Percentiles rank a stretch among this genome's conserved stretches.
Evolutionary conservation across 83 land plant species (phyloP).

Genomic region (Diphasiastrum complanatum): DNA sequence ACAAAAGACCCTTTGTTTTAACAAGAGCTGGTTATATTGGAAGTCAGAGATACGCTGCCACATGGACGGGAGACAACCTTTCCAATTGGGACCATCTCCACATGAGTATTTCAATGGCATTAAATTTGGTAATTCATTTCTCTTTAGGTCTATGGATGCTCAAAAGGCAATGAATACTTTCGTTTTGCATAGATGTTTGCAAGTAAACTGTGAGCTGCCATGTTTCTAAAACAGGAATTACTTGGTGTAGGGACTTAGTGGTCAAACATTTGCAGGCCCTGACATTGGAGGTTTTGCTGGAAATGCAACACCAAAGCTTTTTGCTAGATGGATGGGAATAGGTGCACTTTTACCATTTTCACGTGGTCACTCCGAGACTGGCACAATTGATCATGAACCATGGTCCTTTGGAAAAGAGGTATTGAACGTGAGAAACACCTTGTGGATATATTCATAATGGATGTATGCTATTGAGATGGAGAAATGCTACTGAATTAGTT

Average conservation of each 20-base stretch:
- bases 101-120: conserved; percentile 82
- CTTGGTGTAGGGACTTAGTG: conserved; percentile 78
- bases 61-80: conserved; percentile 98
- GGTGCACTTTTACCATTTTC: conserved; percentile 90
- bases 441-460: too few species aligned
- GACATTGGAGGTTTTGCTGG: conserved; percentile 99
- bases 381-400: conserved; percentile 83
- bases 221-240: conserved; percentile 7
- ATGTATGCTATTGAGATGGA: too few species aligned
- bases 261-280: conserved; percentile 89
- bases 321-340: conserved; percentile 96
- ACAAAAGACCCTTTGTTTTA: conserved; percentile 82
- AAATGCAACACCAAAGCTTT: conserved; percentile 84
- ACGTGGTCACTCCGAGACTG: conserved; percentile 79
- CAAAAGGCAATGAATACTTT: not conserved
- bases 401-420: conserved; percentile 99
- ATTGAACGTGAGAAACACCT: too few species aligned
- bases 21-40: conserved; percentile 94
- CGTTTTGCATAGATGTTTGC: conserved; percentile 1
- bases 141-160: not conserved
- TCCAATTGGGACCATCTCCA: conserved; percentile 93
- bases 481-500: too few species aligned
- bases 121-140: conserved; percentile 65
- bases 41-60: conserved; percentile 93
- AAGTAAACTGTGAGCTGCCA: not conserved